Conservation (phyloP, 1,284 basidiomycete genomes). For the Phylloporus sp. region DNA sequence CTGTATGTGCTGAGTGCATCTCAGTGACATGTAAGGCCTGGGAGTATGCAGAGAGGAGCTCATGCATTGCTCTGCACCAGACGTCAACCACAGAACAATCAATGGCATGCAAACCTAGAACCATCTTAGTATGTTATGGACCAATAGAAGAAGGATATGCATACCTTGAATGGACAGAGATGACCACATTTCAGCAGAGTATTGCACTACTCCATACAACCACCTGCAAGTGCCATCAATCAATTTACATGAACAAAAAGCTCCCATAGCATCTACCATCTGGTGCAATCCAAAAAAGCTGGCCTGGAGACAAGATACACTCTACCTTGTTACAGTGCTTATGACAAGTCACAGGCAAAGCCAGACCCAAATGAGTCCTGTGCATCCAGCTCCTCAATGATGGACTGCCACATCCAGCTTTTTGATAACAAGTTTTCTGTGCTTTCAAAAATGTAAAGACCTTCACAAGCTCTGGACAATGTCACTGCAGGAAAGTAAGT, state of each 20-base stretch:
- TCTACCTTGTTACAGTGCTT: constrained; percentile 53
- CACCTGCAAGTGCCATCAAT: constrained; percentile 45
- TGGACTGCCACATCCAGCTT: constrained; percentile 62
- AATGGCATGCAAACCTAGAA: constrained; percentile 33
- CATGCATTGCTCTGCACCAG: constrained; percentile 41
- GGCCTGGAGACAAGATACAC: constrained; percentile 53
- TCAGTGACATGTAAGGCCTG: constrained; percentile 37
- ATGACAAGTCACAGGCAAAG: constrained; percentile 58
- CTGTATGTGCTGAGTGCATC: constrained; percentile 48
- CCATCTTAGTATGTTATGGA: no score
- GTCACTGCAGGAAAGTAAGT: constrained; percentile 51
- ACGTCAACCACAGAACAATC: constrained; percentile 30
- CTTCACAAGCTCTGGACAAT: constrained; percentile 73
- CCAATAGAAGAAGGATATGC: background rate
- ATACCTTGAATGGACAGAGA: constrained; percentile 64
- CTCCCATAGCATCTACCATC: constrained; percentile 45
- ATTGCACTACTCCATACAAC: constrained; percentile 63
- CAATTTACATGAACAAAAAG: background rate
- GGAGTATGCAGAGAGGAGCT: constrained; percentile 41
- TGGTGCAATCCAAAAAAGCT: constrained; percentile 57
- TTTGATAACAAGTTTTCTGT: constrained; percentile 50
- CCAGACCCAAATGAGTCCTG: constrained; percentile 52
- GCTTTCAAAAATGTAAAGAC: constrained; percentile 75
- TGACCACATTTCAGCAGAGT: constrained; percentile 69
- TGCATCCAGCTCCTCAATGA: constrained; percentile 59